These are phyloP conservation scores for Lycium barbarum DNA, from an alignment of 257 asterid genomes.

Conservation along the genomic window DNA sequence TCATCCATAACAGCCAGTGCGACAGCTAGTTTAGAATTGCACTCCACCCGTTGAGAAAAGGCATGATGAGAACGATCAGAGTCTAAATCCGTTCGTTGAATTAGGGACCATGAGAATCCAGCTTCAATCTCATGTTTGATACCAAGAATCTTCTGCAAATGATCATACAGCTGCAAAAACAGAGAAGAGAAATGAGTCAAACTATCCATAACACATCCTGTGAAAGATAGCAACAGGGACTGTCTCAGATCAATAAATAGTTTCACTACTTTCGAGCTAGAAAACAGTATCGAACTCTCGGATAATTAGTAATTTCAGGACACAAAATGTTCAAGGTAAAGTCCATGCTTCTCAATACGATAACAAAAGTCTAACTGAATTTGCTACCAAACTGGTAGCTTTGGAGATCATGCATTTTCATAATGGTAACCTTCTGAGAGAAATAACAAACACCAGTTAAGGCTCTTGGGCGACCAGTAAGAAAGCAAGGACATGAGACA, in stretches of 20 bases:
- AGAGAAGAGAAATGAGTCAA: slow-evolving; percentile 27
- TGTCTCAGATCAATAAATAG: slow-evolving; percentile 6
- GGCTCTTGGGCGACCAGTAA: not conserved
- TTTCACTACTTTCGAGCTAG: not conserved
- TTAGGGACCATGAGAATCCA: slow-evolving; percentile 92
- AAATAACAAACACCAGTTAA: slow-evolving; percentile 3
- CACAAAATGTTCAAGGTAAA: not conserved
- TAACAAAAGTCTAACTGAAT: not conserved
- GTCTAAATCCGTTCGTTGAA: slow-evolving; percentile 71
- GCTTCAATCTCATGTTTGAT: slow-evolving; percentile 84
- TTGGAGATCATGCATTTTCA: not conserved
- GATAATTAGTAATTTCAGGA: not conserved
- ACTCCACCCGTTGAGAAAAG: slow-evolving; percentile 79
- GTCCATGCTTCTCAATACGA: slow-evolving; percentile 12
- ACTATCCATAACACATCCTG: not conserved
- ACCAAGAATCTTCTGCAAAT: slow-evolving; percentile 83
- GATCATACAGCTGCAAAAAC: slow-evolving; percentile 72
- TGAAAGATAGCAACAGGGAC: not conserved
- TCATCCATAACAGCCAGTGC: slow-evolving; percentile 88
- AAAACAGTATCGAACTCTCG: not conserved
- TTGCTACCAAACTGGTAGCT: slow-evolving; percentile 15
- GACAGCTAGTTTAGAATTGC: slow-evolving; percentile 96
- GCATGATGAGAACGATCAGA: slow-evolving; percentile 65
- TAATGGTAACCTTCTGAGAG: not conserved
- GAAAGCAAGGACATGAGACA: not conserved